phyloP scores from a whole-genome alignment of 345 rosid species.

The Linum trigynum region DNA sequence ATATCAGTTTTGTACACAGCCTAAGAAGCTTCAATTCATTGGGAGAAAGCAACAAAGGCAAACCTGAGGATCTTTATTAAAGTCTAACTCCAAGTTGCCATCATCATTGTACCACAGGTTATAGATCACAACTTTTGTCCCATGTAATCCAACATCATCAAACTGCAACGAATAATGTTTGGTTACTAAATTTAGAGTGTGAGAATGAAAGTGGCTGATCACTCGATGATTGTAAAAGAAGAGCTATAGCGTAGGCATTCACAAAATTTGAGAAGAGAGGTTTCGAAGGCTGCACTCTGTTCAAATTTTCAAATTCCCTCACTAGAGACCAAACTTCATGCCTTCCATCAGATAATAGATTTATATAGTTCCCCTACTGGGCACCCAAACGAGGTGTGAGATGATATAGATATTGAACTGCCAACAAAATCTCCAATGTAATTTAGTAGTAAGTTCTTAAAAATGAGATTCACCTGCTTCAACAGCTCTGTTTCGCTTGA shows the following conservation, averaged over 20 bases:
- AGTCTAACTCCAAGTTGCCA: constrained; percentile 67
- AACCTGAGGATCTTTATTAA: constrained; percentile 59
- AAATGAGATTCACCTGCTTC: constrained; percentile 51
- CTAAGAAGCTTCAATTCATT: neutral
- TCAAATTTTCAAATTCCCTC: neutral
- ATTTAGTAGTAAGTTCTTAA: constrained; percentile 1
- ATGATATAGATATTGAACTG: neutral
- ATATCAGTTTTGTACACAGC: neutral
- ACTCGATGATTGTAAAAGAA: neutral
- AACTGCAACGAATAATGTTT: constrained; percentile 42
- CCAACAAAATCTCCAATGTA: constrained; percentile 4
- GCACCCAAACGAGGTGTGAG: neutral
- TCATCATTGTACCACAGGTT: constrained; percentile 73
- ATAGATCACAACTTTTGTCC: constrained; percentile 80
- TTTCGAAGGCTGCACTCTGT: neutral
- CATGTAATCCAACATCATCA: constrained; percentile 66
- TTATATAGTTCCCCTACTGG: neutral
- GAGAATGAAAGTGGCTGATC: neutral
- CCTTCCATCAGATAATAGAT: neutral
- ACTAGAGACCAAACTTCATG: neutral
- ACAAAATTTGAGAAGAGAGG: neutral
- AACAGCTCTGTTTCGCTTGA: constrained; percentile 78
- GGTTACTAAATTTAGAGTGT: constrained; percentile 11
- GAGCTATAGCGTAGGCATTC: neutral
- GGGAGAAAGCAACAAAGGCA: neutral